phyloP scores from a whole-genome alignment of 805 yeast genomes.

The Candida lessepsii region DNA sequence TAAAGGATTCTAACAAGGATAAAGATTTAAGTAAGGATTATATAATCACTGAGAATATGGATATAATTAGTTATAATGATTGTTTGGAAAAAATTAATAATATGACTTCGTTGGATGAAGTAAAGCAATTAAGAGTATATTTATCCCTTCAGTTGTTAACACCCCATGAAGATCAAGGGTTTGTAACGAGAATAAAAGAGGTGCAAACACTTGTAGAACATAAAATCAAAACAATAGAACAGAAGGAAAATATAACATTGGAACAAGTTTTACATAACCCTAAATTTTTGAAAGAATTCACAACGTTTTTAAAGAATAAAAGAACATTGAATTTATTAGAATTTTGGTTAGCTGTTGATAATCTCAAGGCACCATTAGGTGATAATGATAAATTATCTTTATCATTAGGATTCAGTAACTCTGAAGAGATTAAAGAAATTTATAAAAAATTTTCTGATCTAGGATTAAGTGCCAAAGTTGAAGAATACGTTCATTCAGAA shows the following conservation, averaged over 20 bases:
- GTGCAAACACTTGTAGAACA: slow-evolving; percentile 13
- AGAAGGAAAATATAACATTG: slow-evolving; percentile 22
- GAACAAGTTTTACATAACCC: slow-evolving; percentile 49
- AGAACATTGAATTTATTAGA: slow-evolving; percentile 40
- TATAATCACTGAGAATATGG: slow-evolving; percentile 17
- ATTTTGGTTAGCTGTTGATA: slow-evolving; percentile 67
- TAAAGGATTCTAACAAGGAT: no score
- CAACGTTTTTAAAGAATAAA: slow-evolving; percentile 20
- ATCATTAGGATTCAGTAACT: slow-evolving; percentile 44
- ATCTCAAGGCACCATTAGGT: slow-evolving; percentile 71
- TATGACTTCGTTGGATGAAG: slow-evolving; percentile 32
- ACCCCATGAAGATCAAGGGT: slow-evolving; percentile 3
- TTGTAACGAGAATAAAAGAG: slow-evolving; percentile 12
- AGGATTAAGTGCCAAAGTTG: slow-evolving; percentile 27
- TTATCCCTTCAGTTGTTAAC: slow-evolving; percentile 48
- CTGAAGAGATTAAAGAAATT: slow-evolving; percentile 53
- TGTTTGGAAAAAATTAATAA: slow-evolving; percentile 15
- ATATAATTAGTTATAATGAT: slow-evolving; percentile 17
- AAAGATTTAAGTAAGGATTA: slow-evolving; percentile 12
- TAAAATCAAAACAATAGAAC: slow-evolving; percentile 18
- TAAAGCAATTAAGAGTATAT: slow-evolving; percentile 49
- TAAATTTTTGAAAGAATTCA: slow-evolving; percentile 33
- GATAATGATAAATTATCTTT: slow-evolving; percentile 31
- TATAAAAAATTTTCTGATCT: slow-evolving; percentile 9
- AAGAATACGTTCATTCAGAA: slow-evolving; percentile 18